A percentile compares a stretch with the other conserved stretches of the same genome.
Evolutionary conservation across 2,329 filamentous ascomycete genomes (phyloP).

Genomic region (Sporothrix pallida): DNA sequence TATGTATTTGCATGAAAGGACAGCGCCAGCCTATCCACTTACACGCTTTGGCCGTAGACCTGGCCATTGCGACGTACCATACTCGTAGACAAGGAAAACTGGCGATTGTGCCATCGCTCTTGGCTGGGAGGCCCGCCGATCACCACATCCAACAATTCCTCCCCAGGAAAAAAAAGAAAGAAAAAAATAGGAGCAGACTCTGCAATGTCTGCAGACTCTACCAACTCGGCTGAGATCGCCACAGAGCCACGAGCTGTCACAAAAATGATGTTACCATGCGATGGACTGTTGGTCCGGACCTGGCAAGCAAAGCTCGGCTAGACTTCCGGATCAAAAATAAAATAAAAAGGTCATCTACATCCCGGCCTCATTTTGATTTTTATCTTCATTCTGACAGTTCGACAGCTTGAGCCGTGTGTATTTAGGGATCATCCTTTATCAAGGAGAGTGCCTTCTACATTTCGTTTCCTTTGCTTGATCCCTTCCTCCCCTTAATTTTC

Average conservation of each 20-base stretch:
- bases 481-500: neutral
- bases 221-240: conserved; percentile 5
- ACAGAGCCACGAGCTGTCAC: neutral
- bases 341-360: conserved; percentile 23
- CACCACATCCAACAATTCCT: neutral
- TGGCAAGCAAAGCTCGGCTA: neutral
- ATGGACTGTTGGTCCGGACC: neutral
- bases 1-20: too few relatives aligned
- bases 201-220: too few relatives aligned
- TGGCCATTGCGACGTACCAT: neutral
- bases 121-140: conserved; percentile 3
- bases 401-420: neutral
- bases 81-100: neutral
- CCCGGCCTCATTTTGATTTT: conserved; percentile 1
- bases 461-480: neutral
- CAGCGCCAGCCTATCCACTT: neutral
- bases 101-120: conserved; percentile 22
- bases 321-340: neutral
- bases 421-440: neutral
- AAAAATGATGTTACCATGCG: neutral
- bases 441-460: neutral
- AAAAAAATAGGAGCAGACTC: neutral
- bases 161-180: neutral
- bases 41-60: neutral
- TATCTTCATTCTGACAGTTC: neutral